Percentiles rank a stretch among this genome's conserved stretches.
These are phyloP conservation scores for Ambrosia trifida DNA, from an alignment of 129 eudicot genomes.

Conservation along the genomic window DNA sequence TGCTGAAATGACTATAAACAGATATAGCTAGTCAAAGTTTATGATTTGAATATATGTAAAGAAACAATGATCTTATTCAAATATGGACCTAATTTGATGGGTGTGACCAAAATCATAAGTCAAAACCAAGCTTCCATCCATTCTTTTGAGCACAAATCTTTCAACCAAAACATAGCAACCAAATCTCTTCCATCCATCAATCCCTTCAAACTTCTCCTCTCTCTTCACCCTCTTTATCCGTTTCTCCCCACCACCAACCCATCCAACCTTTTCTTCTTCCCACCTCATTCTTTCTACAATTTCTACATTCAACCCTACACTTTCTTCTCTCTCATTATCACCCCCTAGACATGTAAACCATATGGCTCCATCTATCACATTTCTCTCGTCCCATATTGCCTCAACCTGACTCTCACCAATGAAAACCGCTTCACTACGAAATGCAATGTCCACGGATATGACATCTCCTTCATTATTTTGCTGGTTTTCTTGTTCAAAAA, in stretches of 20 bases:
- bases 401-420: constrained; percentile 46
- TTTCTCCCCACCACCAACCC: constrained; percentile 49
- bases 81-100: constrained; percentile 44
- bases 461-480: constrained; percentile 9
- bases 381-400: constrained; percentile 44
- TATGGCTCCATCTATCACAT: constrained; percentile 26
- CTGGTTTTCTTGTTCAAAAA: constrained; percentile 37
- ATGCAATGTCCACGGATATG: constrained; percentile 24
- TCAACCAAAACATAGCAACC: constrained; percentile 74
- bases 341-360: constrained; percentile 34
- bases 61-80: constrained; percentile 34
- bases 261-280: constrained; percentile 65
- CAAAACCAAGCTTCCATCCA: constrained; percentile 68
- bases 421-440: constrained; percentile 38
- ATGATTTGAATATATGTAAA: too few species aligned
- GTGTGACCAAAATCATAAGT: constrained; percentile 54
- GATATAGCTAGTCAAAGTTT: too few species aligned
- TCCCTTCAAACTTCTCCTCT: constrained; percentile 41
- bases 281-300: constrained; percentile 57
- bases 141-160: constrained; percentile 68
- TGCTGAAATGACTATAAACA: too few species aligned
- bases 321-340: constrained; percentile 23
- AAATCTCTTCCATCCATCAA: constrained; percentile 47
- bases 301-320: constrained; percentile 47
- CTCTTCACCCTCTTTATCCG: constrained; percentile 38